Evolutionary conservation across 768 basidiomycete genomes (phyloP).

Genomic region (Tephrocybe sp.): DNA sequence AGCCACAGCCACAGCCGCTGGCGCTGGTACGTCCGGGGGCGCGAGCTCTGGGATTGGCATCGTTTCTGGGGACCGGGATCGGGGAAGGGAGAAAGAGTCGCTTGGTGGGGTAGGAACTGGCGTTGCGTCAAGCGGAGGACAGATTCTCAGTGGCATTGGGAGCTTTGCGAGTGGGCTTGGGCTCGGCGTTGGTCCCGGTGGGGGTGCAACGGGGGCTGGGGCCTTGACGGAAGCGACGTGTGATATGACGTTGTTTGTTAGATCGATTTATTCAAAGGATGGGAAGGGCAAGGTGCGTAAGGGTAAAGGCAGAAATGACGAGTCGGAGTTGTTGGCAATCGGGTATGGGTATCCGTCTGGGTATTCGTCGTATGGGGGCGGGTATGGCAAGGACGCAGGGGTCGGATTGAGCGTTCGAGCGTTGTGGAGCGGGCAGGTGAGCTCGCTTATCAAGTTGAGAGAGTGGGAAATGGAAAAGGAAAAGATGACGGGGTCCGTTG

Average conservation of each 20-base stretch:
- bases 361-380: slow-evolving; percentile 10
- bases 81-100: slow-evolving; percentile 7
- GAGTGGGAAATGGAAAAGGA: slow-evolving; percentile 30
- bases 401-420: slow-evolving; percentile 36
- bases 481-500: slow-evolving; percentile 12
- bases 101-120: slow-evolving; percentile 13
- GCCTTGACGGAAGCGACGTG: slow-evolving; percentile 43
- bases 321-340: slow-evolving; percentile 14
- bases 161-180: slow-evolving; percentile 37
- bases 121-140: slow-evolving; percentile 26
- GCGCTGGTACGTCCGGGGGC: too few relatives aligned
- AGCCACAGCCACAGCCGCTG: too few relatives aligned
- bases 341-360: slow-evolving; percentile 13
- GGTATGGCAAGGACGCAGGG: slow-evolving; percentile 28
- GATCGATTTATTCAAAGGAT: slow-evolving; percentile 36
- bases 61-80: slow-evolving; percentile 4
- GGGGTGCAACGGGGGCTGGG: slow-evolving; percentile 27
- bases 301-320: slow-evolving; percentile 23
- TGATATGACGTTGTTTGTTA: slow-evolving; percentile 53
- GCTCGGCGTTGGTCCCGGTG: slow-evolving; percentile 32
- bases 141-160: slow-evolving; percentile 41
- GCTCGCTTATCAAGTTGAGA: slow-evolving; percentile 33
- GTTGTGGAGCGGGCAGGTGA: slow-evolving; percentile 43
- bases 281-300: slow-evolving; percentile 18
- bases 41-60: slow-evolving; percentile 11